Percentiles rank a stretch among this genome's conserved stretches.
Evolutionary conservation across 495 filamentous ascomycete species (phyloP).

Genomic region (Peziza echinospora): DNA sequence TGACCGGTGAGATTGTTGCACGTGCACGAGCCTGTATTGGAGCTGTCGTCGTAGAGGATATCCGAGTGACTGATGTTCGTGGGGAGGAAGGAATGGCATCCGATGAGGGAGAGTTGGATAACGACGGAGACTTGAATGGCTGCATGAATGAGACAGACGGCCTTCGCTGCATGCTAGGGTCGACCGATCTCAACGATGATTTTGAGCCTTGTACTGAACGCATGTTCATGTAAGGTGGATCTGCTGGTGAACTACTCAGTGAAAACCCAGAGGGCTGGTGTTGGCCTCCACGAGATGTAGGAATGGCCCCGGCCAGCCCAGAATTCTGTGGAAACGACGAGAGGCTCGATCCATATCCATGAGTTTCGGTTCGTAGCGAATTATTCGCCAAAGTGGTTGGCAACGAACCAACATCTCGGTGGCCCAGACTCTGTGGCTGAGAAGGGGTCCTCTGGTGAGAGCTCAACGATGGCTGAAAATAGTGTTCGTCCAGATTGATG

Average conservation of each 20-base stretch:
- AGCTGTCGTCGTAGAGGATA: slow-evolving; percentile 7
- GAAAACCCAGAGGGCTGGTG: slow-evolving; percentile 16
- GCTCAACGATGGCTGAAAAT: slow-evolving; percentile 56
- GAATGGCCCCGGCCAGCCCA: no score
- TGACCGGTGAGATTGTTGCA: slow-evolving; percentile 11
- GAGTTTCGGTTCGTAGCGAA: slow-evolving; percentile 27
- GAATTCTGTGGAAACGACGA: no score
- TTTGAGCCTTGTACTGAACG: slow-evolving; percentile 37
- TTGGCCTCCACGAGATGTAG: background rate
- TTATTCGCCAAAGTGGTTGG: slow-evolving; percentile 28
- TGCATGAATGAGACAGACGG: slow-evolving; percentile 70
- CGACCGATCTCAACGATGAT: slow-evolving; percentile 37
- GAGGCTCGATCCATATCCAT: slow-evolving; percentile 24
- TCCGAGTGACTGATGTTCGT: slow-evolving; percentile 32
- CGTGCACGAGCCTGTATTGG: slow-evolving; percentile 8
- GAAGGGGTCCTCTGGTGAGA: slow-evolving; percentile 12
- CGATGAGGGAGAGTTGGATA: slow-evolving; percentile 68
- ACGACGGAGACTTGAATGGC: slow-evolving; percentile 81
- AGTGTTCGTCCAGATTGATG: slow-evolving; percentile 74
- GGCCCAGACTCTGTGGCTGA: slow-evolving; percentile 10
- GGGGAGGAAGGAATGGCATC: slow-evolving; percentile 39
- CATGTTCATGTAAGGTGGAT: slow-evolving; percentile 36
- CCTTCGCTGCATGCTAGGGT: slow-evolving; percentile 36
- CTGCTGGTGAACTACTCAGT: slow-evolving; percentile 36
- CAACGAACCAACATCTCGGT: slow-evolving; percentile 45